Evolutionary conservation across 768 basidiomycete species (phyloP), one percentile per base, ranked within the genome.

Genomic region (Thelephora aurantiotincta): DNA sequence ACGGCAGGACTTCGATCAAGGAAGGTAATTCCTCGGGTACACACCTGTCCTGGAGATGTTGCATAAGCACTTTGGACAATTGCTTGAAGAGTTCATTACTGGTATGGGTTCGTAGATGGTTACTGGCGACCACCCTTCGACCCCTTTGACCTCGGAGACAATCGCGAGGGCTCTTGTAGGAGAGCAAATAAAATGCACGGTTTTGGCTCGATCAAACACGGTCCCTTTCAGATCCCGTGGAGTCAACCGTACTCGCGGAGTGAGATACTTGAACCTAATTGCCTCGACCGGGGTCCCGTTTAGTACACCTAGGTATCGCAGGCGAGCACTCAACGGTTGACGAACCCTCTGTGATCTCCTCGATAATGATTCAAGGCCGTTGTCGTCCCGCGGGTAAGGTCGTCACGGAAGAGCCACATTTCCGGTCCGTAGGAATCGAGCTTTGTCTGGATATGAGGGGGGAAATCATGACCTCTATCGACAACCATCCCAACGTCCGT

Each of bases 41-140:
- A 57, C 91, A 94, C 51, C 80, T 74, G 57, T 82, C 74, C 81
- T 90, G 9, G 26, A 30, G 5, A 30, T 30, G 5, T 9, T 30
- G 5, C 9, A 9, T 30, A 9, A 30, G 26, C 9, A 30, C 9
- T 30, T 4, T 30, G 9, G 4, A 30, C 9, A 9, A 9, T 30
- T 30, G 4, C 9, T 9, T 52, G 42, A 35, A 45, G 23, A 45
- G 18, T 12, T 44, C 69, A 77, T 48, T 44, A 89, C 88, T 49
- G 88, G 89, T 52, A 91, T 84, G 1, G 91, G 91, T 63, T 93
- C 90, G 54, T 81, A 94, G 37, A 92, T 77, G 1, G 75, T 71
- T 41, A 66, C 65, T 4, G 90, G 83, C 6, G 64, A 56, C 86
- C 89, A 90, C 9, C 57, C 69, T 2, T 66, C 58, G 11, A 75